Conservation (phyloP, 345 rosid genomes). For the Bruguiera parviflora region DNA sequence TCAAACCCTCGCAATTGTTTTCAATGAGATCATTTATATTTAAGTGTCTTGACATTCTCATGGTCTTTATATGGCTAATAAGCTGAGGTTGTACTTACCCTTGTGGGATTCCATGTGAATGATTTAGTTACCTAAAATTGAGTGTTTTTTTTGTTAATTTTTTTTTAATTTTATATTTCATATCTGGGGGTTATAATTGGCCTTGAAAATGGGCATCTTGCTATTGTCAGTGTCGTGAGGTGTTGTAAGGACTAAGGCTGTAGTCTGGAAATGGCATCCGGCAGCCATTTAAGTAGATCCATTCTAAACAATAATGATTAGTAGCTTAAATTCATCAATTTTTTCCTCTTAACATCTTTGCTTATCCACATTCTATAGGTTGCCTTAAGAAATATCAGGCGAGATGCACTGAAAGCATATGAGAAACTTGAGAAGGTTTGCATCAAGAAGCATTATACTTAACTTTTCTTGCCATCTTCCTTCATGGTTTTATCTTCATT, state of each 20-base stretch:
- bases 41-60: not conserved
- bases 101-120: not conserved
- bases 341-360: constrained; percentile 6
- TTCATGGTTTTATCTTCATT: constrained; percentile 4
- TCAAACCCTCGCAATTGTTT: not conserved
- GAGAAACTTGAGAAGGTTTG: constrained; percentile 90
- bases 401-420: constrained; percentile 85
- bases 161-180: no score
- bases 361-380: constrained; percentile 42
- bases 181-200: not conserved
- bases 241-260: not conserved
- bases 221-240: not conserved
- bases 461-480: not conserved
- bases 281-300: not conserved
- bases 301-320: not conserved
- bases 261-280: not conserved
- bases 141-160: not conserved
- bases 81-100: not conserved
- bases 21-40: not conserved
- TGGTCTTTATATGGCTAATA: not conserved
- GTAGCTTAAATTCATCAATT: not conserved
- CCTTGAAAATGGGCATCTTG: not conserved
- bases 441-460: not conserved
- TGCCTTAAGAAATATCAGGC: constrained; percentile 88
- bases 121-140: not conserved